Conservation (phyloP, 805 yeast genomes). For the Cyberlindnera meyerae region DNA sequence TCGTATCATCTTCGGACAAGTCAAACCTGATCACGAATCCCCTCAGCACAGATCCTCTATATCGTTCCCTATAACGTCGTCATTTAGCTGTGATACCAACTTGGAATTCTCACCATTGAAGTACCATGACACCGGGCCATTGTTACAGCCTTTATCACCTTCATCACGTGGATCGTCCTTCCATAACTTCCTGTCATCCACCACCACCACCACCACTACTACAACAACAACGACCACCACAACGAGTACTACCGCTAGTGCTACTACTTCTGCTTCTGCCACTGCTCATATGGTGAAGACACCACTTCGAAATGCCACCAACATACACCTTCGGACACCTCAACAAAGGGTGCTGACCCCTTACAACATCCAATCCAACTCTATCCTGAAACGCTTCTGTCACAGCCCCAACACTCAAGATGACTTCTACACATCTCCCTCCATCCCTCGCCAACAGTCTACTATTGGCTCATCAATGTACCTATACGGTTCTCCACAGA, state of each 20-base stretch:
- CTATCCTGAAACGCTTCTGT: slow-evolving; percentile 51
- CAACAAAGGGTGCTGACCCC: slow-evolving; percentile 13
- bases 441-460: slow-evolving; percentile 26
- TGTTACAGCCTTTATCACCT: slow-evolving; percentile 62
- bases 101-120: slow-evolving; percentile 59
- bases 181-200: slow-evolving; percentile 4
- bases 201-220: slow-evolving; percentile 1
- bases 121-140: slow-evolving; percentile 57
- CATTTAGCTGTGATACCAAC: slow-evolving; percentile 61
- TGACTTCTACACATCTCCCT: slow-evolving; percentile 58
- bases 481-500: slow-evolving; percentile 34
- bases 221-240: neutral
- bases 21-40: slow-evolving; percentile 13
- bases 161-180: slow-evolving; percentile 28
- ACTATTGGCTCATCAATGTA: slow-evolving; percentile 20
- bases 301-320: slow-evolving; percentile 24
- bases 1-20: slow-evolving; percentile 29
- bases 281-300: slow-evolving; percentile 22
- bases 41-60: slow-evolving; percentile 13
- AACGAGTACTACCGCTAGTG: neutral
- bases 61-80: slow-evolving; percentile 41
- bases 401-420: slow-evolving; percentile 63
- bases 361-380: slow-evolving; percentile 19
- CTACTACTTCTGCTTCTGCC: slow-evolving; percentile 2
- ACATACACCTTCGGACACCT: slow-evolving; percentile 19